A percentile compares a stretch with the other conserved stretches of the same genome.
These are phyloP conservation scores for Rhodamnia rubescens DNA, from an alignment of 345 rosid species.

Conservation along the genomic window DNA sequence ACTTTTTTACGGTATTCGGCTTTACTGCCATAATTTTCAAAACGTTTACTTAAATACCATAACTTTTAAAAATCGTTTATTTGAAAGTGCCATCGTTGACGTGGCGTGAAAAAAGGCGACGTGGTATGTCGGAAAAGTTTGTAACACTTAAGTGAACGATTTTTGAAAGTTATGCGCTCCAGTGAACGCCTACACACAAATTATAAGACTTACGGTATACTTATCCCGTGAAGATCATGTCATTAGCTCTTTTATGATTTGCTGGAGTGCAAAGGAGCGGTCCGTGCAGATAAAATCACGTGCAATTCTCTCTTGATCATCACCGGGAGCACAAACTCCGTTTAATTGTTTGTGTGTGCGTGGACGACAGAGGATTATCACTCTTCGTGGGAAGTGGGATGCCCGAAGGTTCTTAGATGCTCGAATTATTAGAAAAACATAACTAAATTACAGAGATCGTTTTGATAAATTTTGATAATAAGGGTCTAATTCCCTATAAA, in stretches of 20 bases:
- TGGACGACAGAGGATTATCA: neutral
- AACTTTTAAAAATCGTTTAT: no score
- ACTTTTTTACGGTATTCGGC: no score
- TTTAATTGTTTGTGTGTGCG: neutral
- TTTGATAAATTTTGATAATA: neutral
- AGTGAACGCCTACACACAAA: no score
- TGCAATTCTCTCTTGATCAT: neutral
- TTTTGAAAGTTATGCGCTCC: no score
- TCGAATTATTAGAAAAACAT: neutral
- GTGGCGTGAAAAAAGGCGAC: no score
- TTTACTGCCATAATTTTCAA: no score
- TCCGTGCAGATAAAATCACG: no score
- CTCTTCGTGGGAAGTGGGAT: rapidly evolving
- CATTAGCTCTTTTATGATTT: neutral
- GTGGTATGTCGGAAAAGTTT: no score
- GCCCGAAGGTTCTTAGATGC: neutral
- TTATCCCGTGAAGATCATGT: rapidly evolving
- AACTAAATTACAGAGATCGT: neutral
- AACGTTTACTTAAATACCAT: no score
- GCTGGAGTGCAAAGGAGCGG: neutral
- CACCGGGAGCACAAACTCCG: neutral
- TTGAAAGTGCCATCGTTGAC: no score
- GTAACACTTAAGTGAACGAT: no score
- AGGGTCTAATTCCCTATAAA: neutral
- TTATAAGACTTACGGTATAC: no score